Base-by-base conservation (phyloP, 2,329 filamentous ascomycete species). In the Sphaerulina vaccinii region DNA sequence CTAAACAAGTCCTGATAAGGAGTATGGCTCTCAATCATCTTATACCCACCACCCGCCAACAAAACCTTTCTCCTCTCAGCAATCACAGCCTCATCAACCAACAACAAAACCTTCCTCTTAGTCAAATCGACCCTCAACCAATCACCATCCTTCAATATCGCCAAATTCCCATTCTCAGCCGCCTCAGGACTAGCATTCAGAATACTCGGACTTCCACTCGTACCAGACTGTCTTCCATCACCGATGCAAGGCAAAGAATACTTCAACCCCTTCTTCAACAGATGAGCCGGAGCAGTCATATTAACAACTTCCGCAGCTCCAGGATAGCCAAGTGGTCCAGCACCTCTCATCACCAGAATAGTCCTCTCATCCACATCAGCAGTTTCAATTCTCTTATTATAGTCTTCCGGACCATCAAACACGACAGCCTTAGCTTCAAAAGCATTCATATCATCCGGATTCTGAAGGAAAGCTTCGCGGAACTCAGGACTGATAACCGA, bases 181-280 rank as follows among this genome's bases (percentile, higher is more conserved):
- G 79, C 78, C 62, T 81, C 79, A 6, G 79, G 78, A 38, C 73
- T 78, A 1, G 77, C 78, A 54, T 81, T 80, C n/a, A 81, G 65
- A 44, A 81, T 80, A 0, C 76, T 79, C 1, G 78, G 79, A 2
- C 75, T 78, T 0, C 75, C 77, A 2, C 78, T 80, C 2, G 79
- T 81, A 24, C 79, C 78, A 6, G 76, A 79, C 60, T 81, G 79
- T 40, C 79, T 68, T 1, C 78, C 79, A 58, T 81, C 78, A 5
- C 79, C 79, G 52, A 81, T 65, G 73, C 41, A 81, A 63, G 39
- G 75, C 68, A 56, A 70, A 62, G 52, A 79, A 64, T 44, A 79
- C 74, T 60, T 75, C 23, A 67, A 46, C 1, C 64, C 63, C 33
- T 60, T 59, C 47, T 62, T 63, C 21, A 66, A 48, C 4, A 66